Percentiles rank a stretch among this genome's conserved stretches.
These are phyloP conservation scores for Corynascus novoguineensis DNA, from an alignment of 495 filamentous ascomycete species.

Conservation along the genomic window DNA sequence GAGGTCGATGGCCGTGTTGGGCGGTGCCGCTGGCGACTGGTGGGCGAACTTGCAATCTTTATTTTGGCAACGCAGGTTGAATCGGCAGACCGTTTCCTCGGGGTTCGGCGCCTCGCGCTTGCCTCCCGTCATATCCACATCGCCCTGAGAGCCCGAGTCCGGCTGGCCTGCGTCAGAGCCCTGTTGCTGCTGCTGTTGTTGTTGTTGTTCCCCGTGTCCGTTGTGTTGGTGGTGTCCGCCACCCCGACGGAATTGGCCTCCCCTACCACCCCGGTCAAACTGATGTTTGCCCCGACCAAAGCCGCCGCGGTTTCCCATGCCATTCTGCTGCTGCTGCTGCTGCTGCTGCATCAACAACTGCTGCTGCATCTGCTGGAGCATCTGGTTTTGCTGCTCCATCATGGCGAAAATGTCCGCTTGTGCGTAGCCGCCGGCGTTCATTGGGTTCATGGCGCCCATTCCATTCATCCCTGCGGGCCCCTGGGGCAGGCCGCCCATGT, in stretches of 20 bases:
- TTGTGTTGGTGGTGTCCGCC: conserved; percentile 33
- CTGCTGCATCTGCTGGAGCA: conserved; percentile 63
- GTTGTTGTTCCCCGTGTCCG: conserved; percentile 24
- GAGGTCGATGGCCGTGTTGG: conserved; percentile 68
- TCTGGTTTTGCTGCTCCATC: conserved; percentile 82
- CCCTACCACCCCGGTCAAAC: conserved; percentile 61
- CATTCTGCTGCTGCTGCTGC: conserved; percentile 41
- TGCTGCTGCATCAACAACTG: conserved; percentile 62
- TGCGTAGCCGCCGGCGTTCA: conserved; percentile 33
- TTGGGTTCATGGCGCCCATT: conserved; percentile 30
- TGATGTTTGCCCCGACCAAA: conserved; percentile 56
- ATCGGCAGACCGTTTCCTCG: conserved; percentile 71
- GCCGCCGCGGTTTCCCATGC: conserved; percentile 24
- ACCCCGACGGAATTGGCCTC: conserved; percentile 30
- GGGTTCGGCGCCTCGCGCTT: conserved; percentile 46
- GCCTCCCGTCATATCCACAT: conserved; percentile 48
- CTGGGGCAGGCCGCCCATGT: conserved; percentile 35
- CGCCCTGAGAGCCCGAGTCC: conserved; percentile 30
- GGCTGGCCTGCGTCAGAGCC: conserved; percentile 22
- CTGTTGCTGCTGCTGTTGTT: conserved; percentile 24
- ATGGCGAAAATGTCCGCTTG: conserved; percentile 78
- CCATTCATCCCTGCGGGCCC: conserved; percentile 27
- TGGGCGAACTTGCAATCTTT: conserved; percentile 88
- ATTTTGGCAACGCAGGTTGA: conserved; percentile 80
- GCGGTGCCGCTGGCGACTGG: conserved; percentile 85